These are phyloP conservation scores for Hypoxylon sp. DNA, from an alignment of 2,329 filamentous ascomycete genomes.

Conservation along the genomic window DNA sequence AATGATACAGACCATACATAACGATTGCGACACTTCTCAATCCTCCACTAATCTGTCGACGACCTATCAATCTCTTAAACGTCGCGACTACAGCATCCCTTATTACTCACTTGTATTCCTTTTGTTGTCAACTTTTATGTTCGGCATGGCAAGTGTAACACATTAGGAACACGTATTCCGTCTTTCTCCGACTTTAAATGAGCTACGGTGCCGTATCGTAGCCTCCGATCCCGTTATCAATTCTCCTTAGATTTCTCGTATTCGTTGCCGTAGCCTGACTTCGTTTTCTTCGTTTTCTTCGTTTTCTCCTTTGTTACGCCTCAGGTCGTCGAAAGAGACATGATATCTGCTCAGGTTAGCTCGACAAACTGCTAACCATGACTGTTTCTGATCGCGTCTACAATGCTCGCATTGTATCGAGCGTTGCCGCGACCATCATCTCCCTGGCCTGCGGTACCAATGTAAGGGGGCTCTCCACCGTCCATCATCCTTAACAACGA, in stretches of 20 bases:
- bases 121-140: constrained; percentile 29
- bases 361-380: constrained; percentile 47
- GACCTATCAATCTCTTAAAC: constrained; percentile 3
- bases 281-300: background rate
- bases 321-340: constrained; percentile 10
- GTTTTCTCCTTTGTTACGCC: constrained; percentile 9
- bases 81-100: constrained; percentile 15
- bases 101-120: constrained; percentile 32
- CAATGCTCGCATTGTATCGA: constrained; percentile 82
- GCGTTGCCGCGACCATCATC: constrained; percentile 86
- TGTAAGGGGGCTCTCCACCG: constrained; percentile 67
- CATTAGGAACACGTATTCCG: constrained; percentile 14
- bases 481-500: constrained; percentile 4
- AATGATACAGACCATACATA: background rate
- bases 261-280: constrained; percentile 18
- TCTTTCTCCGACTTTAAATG: constrained; percentile 18
- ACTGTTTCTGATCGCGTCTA: constrained; percentile 67
- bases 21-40: constrained; percentile 30
- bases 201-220: constrained; percentile 22
- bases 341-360: constrained; percentile 27
- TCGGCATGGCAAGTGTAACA: constrained; percentile 35
- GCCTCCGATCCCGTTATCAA: constrained; percentile 34
- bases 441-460: constrained; percentile 94
- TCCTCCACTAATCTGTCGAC: constrained; percentile 22
- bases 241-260: constrained; percentile 24